Conservation (phyloP, 495 filamentous ascomycete species). For the Podospora comata region DNA sequence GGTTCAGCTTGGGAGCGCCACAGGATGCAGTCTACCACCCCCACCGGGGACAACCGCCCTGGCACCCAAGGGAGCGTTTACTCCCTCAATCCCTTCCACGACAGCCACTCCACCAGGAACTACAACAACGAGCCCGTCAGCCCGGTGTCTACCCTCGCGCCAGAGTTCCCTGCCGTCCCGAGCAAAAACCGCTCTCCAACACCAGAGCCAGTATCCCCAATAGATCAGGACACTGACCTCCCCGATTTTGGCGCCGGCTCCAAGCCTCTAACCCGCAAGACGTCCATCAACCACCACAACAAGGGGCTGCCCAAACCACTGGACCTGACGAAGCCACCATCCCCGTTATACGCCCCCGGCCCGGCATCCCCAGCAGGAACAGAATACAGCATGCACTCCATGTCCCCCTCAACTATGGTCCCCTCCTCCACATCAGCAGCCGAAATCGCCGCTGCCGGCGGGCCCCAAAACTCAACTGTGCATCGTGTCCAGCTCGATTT, state of each 20-base stretch:
- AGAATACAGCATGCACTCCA: conserved; percentile 55
- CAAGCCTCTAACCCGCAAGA: conserved; percentile 41
- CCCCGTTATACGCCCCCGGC: conserved; percentile 24
- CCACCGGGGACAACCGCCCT: conserved; percentile 33
- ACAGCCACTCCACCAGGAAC: conserved; percentile 34
- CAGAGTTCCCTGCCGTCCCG: conserved; percentile 17
- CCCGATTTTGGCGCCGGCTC: conserved; percentile 43
- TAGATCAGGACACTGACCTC: conserved; percentile 20
- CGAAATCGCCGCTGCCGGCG: conserved; percentile 54
- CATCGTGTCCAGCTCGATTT: conserved; percentile 96
- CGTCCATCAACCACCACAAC: conserved; percentile 34
- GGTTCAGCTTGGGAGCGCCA: conserved; percentile 44
- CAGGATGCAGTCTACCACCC: conserved; percentile 21
- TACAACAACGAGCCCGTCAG: conserved; percentile 29
- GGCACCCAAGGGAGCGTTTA: conserved; percentile 45
- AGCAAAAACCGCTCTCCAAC: conserved; percentile 34
- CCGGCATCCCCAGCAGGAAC: conserved; percentile 60
- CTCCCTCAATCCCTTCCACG: conserved; percentile 51
- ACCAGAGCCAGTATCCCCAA: conserved; percentile 29
- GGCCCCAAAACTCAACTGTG: conserved; percentile 57
- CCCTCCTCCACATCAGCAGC: conserved; percentile 47
- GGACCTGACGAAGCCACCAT: conserved; percentile 47
- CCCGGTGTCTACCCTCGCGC: conserved; percentile 32
- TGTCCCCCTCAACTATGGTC: conserved; percentile 45
- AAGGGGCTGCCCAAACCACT: conserved; percentile 44